These are phyloP conservation scores for Adenanthera pavonina DNA, from an alignment of 306 rosid genomes.

Conservation along the genomic window DNA sequence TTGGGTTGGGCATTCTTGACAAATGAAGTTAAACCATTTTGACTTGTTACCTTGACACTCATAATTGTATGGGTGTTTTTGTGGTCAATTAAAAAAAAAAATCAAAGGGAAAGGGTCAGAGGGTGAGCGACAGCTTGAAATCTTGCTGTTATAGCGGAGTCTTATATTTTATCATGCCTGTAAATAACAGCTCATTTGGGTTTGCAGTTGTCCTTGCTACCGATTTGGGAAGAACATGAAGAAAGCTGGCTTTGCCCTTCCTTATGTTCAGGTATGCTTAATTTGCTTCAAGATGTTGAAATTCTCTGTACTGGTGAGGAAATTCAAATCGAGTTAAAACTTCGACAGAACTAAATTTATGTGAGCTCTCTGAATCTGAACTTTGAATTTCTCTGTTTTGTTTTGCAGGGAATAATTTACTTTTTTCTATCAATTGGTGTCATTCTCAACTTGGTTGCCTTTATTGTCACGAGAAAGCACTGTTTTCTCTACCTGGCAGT, in stretches of 20 bases:
- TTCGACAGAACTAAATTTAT: not conserved
- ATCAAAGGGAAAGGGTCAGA: not conserved
- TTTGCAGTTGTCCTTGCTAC: conserved; percentile 93
- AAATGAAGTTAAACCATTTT: conserved; percentile 6
- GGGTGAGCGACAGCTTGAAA: not conserved
- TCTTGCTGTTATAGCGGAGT: conserved; percentile 14
- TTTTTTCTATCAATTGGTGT: conserved; percentile 58
- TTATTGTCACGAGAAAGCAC: conserved; percentile 60
- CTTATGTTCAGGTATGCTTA: conserved; percentile 69
- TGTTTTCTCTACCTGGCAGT: conserved; percentile 75
- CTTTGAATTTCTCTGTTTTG: conserved; percentile 27
- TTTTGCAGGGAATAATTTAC: conserved; percentile 72
- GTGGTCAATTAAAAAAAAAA: conserved; percentile 21
- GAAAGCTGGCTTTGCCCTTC: conserved; percentile 87
- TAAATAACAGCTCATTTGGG: conserved; percentile 41
- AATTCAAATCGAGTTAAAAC: not conserved
- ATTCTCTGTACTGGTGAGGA: not conserved
- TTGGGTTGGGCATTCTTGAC: conserved; percentile 28
- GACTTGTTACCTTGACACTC: not conserved
- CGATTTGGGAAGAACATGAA: conserved; percentile 96
- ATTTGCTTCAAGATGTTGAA: conserved; percentile 10
- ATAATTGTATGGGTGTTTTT: conserved; percentile 17
- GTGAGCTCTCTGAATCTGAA: conserved; percentile 23
- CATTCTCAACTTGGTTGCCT: conserved; percentile 68
- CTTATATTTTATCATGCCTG: conserved; percentile 27